Percentiles rank a stretch among this genome's conserved stretches.
Evolutionary conservation across 1,139 yeast genomes (phyloP).

Genomic region (Diutina neorugosa): DNA sequence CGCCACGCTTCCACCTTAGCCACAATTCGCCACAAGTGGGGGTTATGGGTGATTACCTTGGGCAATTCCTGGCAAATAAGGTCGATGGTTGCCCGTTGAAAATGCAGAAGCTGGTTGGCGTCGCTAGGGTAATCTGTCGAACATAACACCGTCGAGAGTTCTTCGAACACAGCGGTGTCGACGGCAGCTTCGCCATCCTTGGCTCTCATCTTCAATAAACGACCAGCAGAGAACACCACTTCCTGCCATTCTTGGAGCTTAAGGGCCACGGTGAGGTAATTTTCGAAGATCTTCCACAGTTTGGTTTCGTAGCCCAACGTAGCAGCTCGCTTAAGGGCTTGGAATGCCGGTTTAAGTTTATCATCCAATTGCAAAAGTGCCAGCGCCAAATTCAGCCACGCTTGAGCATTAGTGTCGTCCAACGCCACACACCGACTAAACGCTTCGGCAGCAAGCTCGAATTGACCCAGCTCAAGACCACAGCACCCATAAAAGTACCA

Average conservation of each 20-base stretch:
- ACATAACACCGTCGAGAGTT: constrained; percentile 54
- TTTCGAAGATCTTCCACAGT: constrained; percentile 90
- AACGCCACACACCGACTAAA: constrained; percentile 83
- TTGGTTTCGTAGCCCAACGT: constrained; percentile 51
- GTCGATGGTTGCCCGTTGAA: constrained; percentile 57
- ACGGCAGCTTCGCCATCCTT: constrained; percentile 51
- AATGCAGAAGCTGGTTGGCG: constrained; percentile 38
- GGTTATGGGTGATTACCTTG: constrained; percentile 51
- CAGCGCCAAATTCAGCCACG: constrained; percentile 94
- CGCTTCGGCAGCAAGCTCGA: constrained; percentile 79
- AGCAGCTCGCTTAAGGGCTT: constrained; percentile 71
- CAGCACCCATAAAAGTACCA: constrained; percentile 94
- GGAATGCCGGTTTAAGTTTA: constrained; percentile 66
- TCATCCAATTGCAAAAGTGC: constrained; percentile 49
- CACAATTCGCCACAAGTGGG: constrained; percentile 74
- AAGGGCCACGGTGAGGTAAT: constrained; percentile 71
- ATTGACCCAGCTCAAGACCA: constrained; percentile 65
- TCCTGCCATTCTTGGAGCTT: constrained; percentile 81
- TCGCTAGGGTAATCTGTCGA: constrained; percentile 15
- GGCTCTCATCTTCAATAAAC: constrained; percentile 40
- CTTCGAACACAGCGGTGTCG: constrained; percentile 69
- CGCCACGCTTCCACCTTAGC: constrained; percentile 86
- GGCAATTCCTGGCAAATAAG: constrained; percentile 61
- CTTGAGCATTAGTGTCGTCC: constrained; percentile 70
- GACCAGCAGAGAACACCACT: constrained; percentile 60